These are phyloP conservation scores for Candida ulmi DNA, from an alignment of 805 yeast species.

Conservation along the genomic window DNA sequence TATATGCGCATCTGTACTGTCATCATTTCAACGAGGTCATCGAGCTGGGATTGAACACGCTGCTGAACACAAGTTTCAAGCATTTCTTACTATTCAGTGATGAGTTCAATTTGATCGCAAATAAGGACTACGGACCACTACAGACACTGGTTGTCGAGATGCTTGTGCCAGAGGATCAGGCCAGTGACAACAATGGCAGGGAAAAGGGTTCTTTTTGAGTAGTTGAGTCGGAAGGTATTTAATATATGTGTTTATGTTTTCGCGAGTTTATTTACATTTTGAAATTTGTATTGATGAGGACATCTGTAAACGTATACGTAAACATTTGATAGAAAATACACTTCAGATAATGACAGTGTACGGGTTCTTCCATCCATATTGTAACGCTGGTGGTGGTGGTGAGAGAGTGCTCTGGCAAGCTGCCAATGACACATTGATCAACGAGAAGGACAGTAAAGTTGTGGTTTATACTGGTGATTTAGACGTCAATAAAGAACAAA, in stretches of 20 bases:
- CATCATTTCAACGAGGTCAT: constrained; percentile 95
- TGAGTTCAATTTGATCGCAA: constrained; percentile 72
- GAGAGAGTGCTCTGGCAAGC: constrained; percentile 97
- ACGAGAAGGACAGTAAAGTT: constrained; percentile 45
- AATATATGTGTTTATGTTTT: too few species aligned
- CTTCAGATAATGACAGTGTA: constrained; percentile 29
- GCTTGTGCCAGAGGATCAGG: constrained; percentile 14
- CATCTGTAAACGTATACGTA: too few species aligned
- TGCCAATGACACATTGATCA: constrained; percentile 58
- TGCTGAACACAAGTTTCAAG: constrained; percentile 88
- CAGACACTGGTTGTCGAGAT: constrained; percentile 65
- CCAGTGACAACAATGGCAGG: neutral
- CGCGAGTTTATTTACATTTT: too few species aligned
- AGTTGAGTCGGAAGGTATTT: too few species aligned
- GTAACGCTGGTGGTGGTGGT: constrained; percentile 98
- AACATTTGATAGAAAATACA: neutral
- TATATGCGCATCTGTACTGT: constrained; percentile 96
- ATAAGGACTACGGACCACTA: constrained; percentile 88
- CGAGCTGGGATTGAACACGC: constrained; percentile 88
- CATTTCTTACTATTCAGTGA: constrained; percentile 85
- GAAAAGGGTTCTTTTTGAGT: neutral
- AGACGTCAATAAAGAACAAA: constrained; percentile 41
- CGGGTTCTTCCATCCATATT: constrained; percentile 94
- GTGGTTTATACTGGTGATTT: constrained; percentile 70
- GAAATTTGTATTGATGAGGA: too few species aligned